Conservation (phyloP, 2,329 filamentous ascomycete genomes). For the Xylariaceae sp. region DNA sequence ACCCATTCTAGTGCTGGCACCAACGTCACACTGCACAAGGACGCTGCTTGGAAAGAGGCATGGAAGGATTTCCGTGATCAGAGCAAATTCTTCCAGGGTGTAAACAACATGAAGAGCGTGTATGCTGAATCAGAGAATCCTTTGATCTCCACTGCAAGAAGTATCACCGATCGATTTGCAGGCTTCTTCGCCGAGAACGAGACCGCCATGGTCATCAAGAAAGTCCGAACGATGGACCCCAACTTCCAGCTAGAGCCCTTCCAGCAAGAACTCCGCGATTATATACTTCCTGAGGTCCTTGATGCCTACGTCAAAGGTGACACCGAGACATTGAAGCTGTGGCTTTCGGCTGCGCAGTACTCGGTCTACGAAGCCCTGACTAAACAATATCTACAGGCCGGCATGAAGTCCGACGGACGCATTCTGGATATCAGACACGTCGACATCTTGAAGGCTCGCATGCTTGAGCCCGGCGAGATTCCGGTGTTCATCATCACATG, state of each 20-base stretch:
- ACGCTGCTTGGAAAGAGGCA: constrained; percentile 96
- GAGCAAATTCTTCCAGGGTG: constrained; percentile 80
- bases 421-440: constrained; percentile 95
- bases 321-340: constrained; percentile 81
- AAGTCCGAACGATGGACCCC: constrained; percentile 93
- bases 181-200: constrained; percentile 99
- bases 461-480: constrained; percentile 80
- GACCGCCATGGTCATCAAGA: constrained; percentile 95
- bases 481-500: constrained; percentile 97
- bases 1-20: constrained; percentile 72
- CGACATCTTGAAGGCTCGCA: constrained; percentile 76
- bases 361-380: constrained; percentile 95
- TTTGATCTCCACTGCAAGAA: constrained; percentile 84
- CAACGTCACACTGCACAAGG: constrained; percentile 93
- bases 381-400: constrained; percentile 90
- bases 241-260: constrained; percentile 93
- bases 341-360: constrained; percentile 94
- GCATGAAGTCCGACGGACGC: constrained; percentile 88
- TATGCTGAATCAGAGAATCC: constrained; percentile 98
- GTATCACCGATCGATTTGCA: constrained; percentile 87
- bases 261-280: constrained; percentile 91
- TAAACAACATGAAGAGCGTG: constrained; percentile 79
- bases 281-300: constrained; percentile 93
- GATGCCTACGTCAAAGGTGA: constrained; percentile 98
- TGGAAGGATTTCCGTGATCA: constrained; percentile 93